Conservation (phyloP, 2,329 filamentous ascomycete species). For the Thelonectria rubi region DNA sequence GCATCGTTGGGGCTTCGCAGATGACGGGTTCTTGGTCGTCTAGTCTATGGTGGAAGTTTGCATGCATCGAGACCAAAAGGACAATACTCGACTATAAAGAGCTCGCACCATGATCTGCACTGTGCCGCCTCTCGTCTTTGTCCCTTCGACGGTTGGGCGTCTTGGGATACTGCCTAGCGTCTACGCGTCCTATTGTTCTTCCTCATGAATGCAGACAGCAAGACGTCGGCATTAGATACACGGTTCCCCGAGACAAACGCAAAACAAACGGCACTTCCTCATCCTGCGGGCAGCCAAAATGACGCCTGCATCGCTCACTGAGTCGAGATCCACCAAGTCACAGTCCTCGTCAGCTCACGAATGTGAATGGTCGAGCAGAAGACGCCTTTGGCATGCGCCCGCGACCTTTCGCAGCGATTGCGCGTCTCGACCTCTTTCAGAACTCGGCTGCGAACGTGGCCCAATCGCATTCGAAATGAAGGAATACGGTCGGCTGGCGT, state of each 20-base stretch:
- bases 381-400: neutral
- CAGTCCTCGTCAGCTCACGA: conserved; percentile 9
- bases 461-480: conserved; percentile 2
- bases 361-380: neutral
- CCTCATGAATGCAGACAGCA: conserved; percentile 4
- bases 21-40: no score
- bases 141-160: no score
- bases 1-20: no score
- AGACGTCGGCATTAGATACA: neutral
- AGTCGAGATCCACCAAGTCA: conserved; percentile 1
- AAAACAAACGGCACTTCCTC: no score
- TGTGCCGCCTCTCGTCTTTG: neutral
- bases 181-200: neutral
- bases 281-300: no score
- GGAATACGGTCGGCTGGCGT: neutral
- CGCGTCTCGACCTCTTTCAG: conserved; percentile 3
- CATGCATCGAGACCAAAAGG: neutral
- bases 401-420: conserved; percentile 1
- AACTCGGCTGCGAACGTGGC: neutral
- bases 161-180: conserved; percentile 5
- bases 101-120: neutral
- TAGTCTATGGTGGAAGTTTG: no score
- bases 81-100: neutral
- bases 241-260: no score
- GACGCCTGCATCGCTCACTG: no score